Evolutionary conservation across 805 yeast species (phyloP).

Genomic region (Pichia eremophila): DNA sequence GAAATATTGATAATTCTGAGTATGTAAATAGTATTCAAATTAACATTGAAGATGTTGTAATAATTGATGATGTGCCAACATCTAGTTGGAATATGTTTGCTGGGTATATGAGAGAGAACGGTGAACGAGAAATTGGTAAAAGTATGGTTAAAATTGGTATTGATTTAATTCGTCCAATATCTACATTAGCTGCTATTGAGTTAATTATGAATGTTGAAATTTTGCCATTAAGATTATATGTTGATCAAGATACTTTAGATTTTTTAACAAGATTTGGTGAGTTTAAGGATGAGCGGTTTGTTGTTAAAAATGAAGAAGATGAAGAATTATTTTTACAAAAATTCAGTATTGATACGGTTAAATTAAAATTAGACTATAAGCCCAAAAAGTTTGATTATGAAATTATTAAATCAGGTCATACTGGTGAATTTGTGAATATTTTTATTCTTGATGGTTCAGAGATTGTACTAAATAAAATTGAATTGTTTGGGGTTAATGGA

Average conservation of each 20-base stretch:
- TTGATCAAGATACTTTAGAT: conserved; percentile 91
- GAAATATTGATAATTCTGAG: conserved; percentile 30
- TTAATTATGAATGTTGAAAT: conserved; percentile 42
- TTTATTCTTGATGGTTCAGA: conserved; percentile 83
- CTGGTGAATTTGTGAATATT: conserved; percentile 79
- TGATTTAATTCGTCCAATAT: conserved; percentile 55
- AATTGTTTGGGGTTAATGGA: conserved; percentile 71
- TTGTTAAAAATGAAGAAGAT: conserved; percentile 41
- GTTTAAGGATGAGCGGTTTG: conserved; percentile 65
- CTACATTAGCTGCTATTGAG: conserved; percentile 60
- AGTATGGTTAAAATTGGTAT: conserved; percentile 49
- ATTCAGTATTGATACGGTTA: conserved; percentile 49
- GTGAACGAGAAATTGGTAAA: conserved; percentile 60
- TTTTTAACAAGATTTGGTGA: conserved; percentile 72
- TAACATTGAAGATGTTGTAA: conserved; percentile 43
- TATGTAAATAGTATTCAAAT: conserved; percentile 41
- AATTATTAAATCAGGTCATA: conserved; percentile 78
- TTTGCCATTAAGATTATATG: conserved; percentile 70
- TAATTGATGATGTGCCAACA: conserved; percentile 70
- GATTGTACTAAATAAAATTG: conserved; percentile 50
- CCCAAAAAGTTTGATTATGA: conserved; percentile 83
- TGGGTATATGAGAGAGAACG: conserved; percentile 58
- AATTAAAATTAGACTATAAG: conserved; percentile 74
- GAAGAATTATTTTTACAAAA: conserved; percentile 63
- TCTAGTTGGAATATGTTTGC: conserved; percentile 88